A percentile compares a stretch with the other conserved stretches of the same genome.
phyloP scores from a whole-genome alignment of 768 basidiomycete species.

The Tulasnella sp. region DNA sequence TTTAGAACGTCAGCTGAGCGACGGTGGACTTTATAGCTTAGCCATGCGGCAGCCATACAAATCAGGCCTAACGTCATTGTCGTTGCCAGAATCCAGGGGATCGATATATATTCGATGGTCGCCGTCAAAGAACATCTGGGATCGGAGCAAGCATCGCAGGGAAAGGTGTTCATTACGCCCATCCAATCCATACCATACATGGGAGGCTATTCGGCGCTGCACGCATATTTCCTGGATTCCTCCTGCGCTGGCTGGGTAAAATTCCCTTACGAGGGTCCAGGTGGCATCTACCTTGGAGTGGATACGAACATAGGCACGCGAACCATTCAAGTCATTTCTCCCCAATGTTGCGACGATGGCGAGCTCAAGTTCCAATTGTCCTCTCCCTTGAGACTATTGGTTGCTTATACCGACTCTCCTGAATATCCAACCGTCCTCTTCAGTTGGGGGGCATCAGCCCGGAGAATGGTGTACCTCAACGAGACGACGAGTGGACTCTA shows the following conservation, averaged over 20 bases:
- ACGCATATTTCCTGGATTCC: not conserved
- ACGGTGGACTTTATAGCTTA: not conserved
- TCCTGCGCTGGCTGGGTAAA: not conserved
- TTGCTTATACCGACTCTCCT: not conserved
- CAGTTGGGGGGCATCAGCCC: not conserved
- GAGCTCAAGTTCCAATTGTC: not conserved
- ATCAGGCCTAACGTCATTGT: not conserved
- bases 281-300: not conserved
- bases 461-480: not conserved
- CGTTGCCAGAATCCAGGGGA: not conserved
- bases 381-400: not conserved
- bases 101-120: not conserved
- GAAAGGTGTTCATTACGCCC: not conserved
- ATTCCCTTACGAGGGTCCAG: not conserved
- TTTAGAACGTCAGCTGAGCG: not conserved
- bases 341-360: not conserved
- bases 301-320: not conserved
- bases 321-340: not conserved
- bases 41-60: not conserved
- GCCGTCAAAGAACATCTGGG: not conserved
- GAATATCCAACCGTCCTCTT: not conserved
- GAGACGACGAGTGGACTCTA: not conserved
- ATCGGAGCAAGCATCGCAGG: not conserved
- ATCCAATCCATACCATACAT: not conserved
- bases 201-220: not conserved